These are phyloP conservation scores for Scheffersomyces illinoinensis DNA, from an alignment of 1,139 yeast species.

Conservation along the genomic window DNA sequence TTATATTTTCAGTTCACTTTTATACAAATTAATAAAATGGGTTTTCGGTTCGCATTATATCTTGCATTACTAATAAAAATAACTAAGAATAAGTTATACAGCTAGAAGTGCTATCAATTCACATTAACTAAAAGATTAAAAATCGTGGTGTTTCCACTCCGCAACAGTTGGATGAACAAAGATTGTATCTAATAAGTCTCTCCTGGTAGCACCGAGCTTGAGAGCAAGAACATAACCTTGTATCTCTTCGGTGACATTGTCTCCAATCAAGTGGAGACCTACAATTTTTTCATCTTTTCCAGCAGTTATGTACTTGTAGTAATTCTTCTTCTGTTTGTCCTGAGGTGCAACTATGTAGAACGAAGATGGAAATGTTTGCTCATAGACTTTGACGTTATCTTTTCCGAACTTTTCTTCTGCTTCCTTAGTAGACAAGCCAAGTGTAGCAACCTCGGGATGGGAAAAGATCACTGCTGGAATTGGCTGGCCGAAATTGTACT, in stretches of 20 bases:
- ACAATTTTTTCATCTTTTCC: background rate
- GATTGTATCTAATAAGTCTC: slow-evolving; percentile 61
- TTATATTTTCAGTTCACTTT: background rate
- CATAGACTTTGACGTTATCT: background rate
- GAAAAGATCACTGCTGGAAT: background rate
- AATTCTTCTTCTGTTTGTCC: background rate
- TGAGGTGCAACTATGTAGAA: background rate
- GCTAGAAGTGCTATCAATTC: too few species aligned
- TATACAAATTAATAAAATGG: background rate
- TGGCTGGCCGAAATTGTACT: background rate
- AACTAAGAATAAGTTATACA: too few species aligned
- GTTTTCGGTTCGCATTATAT: background rate
- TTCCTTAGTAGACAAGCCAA: background rate
- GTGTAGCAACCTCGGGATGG: background rate
- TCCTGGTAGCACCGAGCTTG: slow-evolving; percentile 26
- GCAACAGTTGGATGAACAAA: slow-evolving; percentile 26
- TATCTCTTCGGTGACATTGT: background rate
- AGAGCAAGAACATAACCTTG: background rate
- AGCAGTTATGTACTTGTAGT: background rate
- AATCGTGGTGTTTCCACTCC: background rate
- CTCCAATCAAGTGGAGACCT: background rate
- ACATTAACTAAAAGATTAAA: background rate
- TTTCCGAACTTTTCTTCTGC: background rate
- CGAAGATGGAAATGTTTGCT: background rate
- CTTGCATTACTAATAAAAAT: background rate